phyloP scores from a whole-genome alignment of 1,284 basidiomycete genomes.

The Acaromyces ingoldii region DNA sequence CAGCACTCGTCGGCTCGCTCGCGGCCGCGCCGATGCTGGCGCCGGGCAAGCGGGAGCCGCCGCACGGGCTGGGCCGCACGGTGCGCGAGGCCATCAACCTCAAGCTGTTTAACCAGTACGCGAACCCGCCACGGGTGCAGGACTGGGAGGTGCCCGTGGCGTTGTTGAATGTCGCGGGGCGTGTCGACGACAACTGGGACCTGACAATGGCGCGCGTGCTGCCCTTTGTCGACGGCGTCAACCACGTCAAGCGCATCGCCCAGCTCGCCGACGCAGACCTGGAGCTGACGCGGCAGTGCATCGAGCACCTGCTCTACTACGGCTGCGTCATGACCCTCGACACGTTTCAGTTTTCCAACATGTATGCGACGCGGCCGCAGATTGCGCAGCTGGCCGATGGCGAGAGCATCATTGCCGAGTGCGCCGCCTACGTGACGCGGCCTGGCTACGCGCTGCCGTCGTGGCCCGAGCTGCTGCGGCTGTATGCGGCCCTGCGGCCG shows the following conservation, averaged over 20 bases:
- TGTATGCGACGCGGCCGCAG: slow-evolving; percentile 81
- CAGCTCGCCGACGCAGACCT: slow-evolving; percentile 85
- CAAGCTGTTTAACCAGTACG: slow-evolving; percentile 92
- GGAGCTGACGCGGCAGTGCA: slow-evolving; percentile 74
- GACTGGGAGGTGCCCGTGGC: slow-evolving; percentile 96
- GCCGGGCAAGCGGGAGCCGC: slow-evolving; percentile 32
- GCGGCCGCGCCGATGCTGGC: slow-evolving; percentile 12
- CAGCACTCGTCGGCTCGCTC: slow-evolving; percentile 22
- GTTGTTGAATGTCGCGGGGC: slow-evolving; percentile 72
- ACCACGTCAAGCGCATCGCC: slow-evolving; percentile 85
- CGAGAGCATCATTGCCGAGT: slow-evolving; percentile 74
- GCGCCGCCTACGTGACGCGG: slow-evolving; percentile 78
- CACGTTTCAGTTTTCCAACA: slow-evolving; percentile 88
- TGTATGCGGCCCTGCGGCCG: slow-evolving; percentile 80
- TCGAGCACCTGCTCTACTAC: slow-evolving; percentile 90
- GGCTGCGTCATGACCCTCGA: slow-evolving; percentile 93
- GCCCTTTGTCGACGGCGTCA: slow-evolving; percentile 78
- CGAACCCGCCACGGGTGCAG: slow-evolving; percentile 80
- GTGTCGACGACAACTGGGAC: slow-evolving; percentile 90
- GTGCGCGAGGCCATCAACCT: slow-evolving; percentile 55
- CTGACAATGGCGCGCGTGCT: slow-evolving; percentile 79
- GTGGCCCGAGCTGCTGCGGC: slow-evolving; percentile 62
- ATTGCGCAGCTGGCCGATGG: slow-evolving; percentile 80
- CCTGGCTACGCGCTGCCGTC: slow-evolving; percentile 57
- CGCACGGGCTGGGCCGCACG: slow-evolving; percentile 46